phyloP scores from a whole-genome alignment of 2,329 filamentous ascomycete genomes.

The Coniochaeta prunicola region DNA sequence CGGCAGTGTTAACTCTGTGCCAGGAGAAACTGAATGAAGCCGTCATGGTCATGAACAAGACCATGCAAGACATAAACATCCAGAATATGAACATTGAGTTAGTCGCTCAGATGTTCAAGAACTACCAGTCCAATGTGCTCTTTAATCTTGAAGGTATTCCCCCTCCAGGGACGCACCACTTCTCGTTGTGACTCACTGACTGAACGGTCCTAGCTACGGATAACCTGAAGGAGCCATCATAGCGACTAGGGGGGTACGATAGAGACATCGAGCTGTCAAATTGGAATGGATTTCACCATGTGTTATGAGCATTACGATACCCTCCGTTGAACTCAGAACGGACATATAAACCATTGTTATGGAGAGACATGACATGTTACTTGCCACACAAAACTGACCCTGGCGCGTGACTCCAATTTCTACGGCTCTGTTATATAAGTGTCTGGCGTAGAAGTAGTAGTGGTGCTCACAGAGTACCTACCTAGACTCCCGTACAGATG shows the following conservation, averaged over 20 bases:
- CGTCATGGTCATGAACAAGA: slow-evolving; percentile 86
- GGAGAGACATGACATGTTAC: neutral
- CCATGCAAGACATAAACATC: slow-evolving; percentile 94
- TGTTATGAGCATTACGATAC: slow-evolving; percentile 3
- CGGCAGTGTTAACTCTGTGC: slow-evolving; percentile 6
- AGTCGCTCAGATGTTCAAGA: slow-evolving; percentile 99
- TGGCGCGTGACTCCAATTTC: too few relatives aligned
- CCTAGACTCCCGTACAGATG: too few relatives aligned
- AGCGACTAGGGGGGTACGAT: slow-evolving; percentile 13
- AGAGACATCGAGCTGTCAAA: neutral
- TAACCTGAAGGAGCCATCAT: slow-evolving; percentile 71
- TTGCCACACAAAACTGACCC: too few relatives aligned
- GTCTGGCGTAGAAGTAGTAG: too few relatives aligned
- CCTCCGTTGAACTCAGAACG: neutral
- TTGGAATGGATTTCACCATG: neutral
- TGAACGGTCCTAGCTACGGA: slow-evolving; percentile 58
- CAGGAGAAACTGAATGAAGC: slow-evolving; percentile 98
- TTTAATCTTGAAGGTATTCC: slow-evolving; percentile 87
- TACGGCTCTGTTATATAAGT: too few relatives aligned
- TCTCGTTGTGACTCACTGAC: neutral
- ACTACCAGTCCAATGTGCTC: slow-evolving; percentile 95
- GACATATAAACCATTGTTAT: neutral
- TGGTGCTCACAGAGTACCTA: too few relatives aligned
- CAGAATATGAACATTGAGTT: slow-evolving; percentile 99
- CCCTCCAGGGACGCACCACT: neutral